Base-by-base conservation (phyloP, 2,329 filamentous ascomycete genomes). In the Hypocreales sp. region DNA sequence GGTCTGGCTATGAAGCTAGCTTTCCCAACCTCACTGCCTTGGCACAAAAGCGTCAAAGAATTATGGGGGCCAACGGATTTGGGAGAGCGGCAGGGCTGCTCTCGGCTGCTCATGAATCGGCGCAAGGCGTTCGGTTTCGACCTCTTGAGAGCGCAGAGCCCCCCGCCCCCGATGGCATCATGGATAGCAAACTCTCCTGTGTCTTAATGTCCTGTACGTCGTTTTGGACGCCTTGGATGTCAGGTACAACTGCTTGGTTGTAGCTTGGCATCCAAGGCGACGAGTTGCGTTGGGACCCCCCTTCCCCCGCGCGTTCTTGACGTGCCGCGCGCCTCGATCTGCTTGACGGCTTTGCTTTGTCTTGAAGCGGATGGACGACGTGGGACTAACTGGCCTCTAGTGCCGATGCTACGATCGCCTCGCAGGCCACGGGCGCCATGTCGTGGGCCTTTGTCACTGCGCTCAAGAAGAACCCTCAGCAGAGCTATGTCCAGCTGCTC, bases 341-440 rank as follows among this genome's bases (percentile, higher is more conserved):
- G n/a, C n/a, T n/a, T n/a, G n/a, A n/a, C n/a, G n/a, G n/a, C n/a
- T n/a, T n/a, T n/a, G n/a, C n/a, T n/a, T n/a, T n/a, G n/a, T n/a
- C n/a, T n/a, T n/a, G n/a, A n/a, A n/a, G n/a, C n/a, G n/a, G n/a
- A n/a, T n/a, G n/a, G n/a, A n/a, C n/a, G n/a, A n/a, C n/a, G n/a
- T n/a, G n/a, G 17, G 7, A 23, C 22, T 31, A 17, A 28, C 29
- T 15, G 15, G 8, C 8, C 7, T 26, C 33, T 42, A 93, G 84
- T 38, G 80, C 83, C 53, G 90, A 98, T 50, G 86, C 87, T n/a
- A 80, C 74, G 13, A 94, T 95, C 42, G 73, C 68, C 20, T 79
- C 84, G 27, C 71, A 94, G 55, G 87, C 90, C 16, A 95, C 90
- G 0, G 90, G 90, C 28, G 90, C 90, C 47, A 95, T 98, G 90